Percentiles rank a stretch among this genome's conserved stretches.
These are phyloP conservation scores for Rheum nobile DNA, from an alignment of 148 eudicot genomes.

Conservation along the genomic window DNA sequence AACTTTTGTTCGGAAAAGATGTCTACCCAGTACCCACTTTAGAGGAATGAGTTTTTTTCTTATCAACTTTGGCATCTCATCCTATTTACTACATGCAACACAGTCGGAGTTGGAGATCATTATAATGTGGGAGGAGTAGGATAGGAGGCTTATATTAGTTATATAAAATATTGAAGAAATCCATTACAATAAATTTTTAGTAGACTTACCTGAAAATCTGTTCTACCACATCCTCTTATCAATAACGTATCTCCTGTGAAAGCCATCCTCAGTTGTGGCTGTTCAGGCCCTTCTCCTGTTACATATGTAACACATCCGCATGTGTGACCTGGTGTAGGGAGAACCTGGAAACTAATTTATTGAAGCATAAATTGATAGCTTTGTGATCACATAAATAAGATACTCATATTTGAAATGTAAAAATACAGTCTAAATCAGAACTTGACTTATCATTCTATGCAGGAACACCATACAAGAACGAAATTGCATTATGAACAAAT, in stretches of 20 bases:
- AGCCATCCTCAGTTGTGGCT: conserved; percentile 88
- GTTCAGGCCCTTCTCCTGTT: conserved; percentile 81
- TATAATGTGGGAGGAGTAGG: not conserved
- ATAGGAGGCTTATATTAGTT: not conserved
- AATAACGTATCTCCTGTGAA: conserved; percentile 90
- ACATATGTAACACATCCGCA: conserved; percentile 90
- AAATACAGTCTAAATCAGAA: not conserved
- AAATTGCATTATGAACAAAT: not conserved
- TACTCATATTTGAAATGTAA: not conserved
- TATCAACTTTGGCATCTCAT: not conserved
- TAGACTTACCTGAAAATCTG: conserved; percentile 78
- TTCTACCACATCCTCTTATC: conserved; percentile 96
- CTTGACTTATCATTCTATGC: not conserved
- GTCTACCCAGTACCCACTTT: not conserved
- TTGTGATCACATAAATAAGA: not conserved
- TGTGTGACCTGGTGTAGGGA: conserved; percentile 94
- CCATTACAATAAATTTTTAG: not conserved
- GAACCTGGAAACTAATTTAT: conserved; percentile 44
- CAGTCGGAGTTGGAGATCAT: not conserved
- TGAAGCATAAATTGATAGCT: not conserved
- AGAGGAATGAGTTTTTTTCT: not conserved
- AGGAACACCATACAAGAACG: not conserved
- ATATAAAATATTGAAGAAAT: not conserved
- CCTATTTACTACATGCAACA: not conserved
- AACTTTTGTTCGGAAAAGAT: not conserved